phyloP scores from a whole-genome alignment of 2,329 filamentous ascomycete genomes.

The Epicoccum nigrum region DNA sequence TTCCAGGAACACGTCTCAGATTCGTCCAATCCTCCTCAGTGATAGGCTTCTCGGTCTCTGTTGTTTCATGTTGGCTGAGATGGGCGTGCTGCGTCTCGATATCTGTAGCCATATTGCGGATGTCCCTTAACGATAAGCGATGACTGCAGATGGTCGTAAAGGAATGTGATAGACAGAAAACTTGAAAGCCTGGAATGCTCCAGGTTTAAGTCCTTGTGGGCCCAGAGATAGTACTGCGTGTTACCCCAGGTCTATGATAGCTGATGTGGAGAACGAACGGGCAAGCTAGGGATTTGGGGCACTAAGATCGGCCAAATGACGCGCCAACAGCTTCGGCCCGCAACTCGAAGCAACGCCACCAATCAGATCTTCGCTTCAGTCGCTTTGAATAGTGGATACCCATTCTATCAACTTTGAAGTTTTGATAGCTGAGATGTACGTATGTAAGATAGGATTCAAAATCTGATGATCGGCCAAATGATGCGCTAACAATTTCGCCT shows the following conservation, averaged over 20 bases:
- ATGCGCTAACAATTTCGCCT: neutral
- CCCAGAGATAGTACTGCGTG: constrained; percentile 2
- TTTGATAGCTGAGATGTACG: no score
- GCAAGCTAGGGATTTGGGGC: neutral
- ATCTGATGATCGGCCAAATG: no score
- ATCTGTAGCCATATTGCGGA: constrained; percentile 6
- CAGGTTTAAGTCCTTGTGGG: constrained; percentile 7
- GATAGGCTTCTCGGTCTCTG: constrained; percentile 2
- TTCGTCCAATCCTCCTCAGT: constrained; percentile 5
- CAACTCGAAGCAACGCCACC: constrained; percentile 7
- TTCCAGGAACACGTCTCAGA: constrained; percentile 16
- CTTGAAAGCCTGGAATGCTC: neutral
- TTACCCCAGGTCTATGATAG: constrained; percentile 12
- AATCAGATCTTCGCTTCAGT: neutral
- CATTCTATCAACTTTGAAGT: no score
- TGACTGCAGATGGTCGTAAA: neutral
- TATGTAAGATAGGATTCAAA: no score
- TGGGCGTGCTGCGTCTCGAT: constrained; percentile 5
- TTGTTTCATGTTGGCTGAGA: constrained; percentile 7
- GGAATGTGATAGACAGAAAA: neutral
- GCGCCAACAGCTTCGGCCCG: neutral
- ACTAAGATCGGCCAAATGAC: constrained; percentile 13
- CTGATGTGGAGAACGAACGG: neutral
- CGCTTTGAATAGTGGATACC: no score
- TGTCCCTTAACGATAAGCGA: neutral